Conservation (phyloP, 345 rosid species). For the Salix dunnii region DNA sequence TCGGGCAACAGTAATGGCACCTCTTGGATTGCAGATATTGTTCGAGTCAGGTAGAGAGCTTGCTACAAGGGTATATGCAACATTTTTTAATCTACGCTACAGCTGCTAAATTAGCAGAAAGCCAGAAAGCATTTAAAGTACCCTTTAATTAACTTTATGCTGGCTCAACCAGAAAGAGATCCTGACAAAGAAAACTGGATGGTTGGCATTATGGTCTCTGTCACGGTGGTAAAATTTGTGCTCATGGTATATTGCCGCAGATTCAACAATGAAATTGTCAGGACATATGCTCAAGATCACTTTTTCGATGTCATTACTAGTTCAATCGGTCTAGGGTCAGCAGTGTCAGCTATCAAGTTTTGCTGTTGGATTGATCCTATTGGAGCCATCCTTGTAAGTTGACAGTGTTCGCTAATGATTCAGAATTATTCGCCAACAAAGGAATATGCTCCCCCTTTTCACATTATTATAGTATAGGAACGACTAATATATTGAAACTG, state of each 20-base stretch:
- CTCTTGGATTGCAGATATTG: constrained; percentile 51
- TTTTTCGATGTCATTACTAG: constrained; percentile 55
- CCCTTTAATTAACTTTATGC: neutral
- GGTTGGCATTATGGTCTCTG: constrained; percentile 55
- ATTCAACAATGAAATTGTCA: constrained; percentile 41
- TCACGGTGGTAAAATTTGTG: constrained; percentile 38
- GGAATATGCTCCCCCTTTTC: neutral
- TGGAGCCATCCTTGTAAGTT: constrained; percentile 49
- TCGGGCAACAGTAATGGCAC: constrained; percentile 54
- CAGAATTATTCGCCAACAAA: neutral
- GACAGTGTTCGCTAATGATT: neutral
- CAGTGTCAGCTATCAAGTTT: constrained; percentile 42
- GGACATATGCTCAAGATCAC: constrained; percentile 55
- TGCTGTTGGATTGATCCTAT: constrained; percentile 57
- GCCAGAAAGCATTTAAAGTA: neutral
- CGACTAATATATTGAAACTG: neutral
- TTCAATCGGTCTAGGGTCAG: constrained; percentile 45
- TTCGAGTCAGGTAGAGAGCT: constrained; percentile 57
- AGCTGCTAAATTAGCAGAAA: neutral
- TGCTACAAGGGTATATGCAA: constrained; percentile 25
- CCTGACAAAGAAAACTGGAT: constrained; percentile 49
- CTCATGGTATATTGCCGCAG: constrained; percentile 38
- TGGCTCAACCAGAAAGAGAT: constrained; percentile 49
- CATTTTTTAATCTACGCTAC: neutral
- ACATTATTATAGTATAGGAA: no score